These are phyloP conservation scores for Cladophialophora bantiana DNA, from an alignment of 2,329 filamentous ascomycete genomes.

Conservation along the genomic window DNA sequence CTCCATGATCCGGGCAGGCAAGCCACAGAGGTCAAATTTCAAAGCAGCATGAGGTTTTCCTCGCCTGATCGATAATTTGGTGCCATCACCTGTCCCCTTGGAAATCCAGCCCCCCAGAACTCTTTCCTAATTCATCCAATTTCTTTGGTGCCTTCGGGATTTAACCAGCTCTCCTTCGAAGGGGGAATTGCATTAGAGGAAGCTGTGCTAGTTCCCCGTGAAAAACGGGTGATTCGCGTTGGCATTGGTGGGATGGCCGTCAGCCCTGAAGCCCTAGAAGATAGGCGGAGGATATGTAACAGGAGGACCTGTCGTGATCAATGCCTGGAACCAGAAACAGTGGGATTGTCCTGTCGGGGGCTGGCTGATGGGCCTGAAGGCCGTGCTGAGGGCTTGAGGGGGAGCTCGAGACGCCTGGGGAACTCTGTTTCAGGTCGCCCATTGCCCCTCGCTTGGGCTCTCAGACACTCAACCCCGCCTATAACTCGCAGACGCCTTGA, in stretches of 20 bases:
- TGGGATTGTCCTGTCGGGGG: constrained; percentile 1
- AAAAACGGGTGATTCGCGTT: neutral
- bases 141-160: neutral
- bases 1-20: neutral
- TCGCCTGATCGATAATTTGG: neutral
- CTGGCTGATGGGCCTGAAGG: constrained; percentile 13
- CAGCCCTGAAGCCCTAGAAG: constrained; percentile 11
- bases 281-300: neutral
- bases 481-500: constrained; percentile 7
- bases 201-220: neutral
- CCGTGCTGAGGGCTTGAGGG: constrained; percentile 19
- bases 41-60: neutral
- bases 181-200: neutral
- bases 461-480: constrained; percentile 13
- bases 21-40: neutral
- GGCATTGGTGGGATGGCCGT: constrained; percentile 17
- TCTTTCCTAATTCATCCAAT: constrained; percentile 12
- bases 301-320: constrained; percentile 5
- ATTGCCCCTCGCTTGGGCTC: neutral
- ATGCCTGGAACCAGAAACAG: constrained; percentile 12
- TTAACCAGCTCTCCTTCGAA: neutral
- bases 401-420: constrained; percentile 13
- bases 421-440: constrained; percentile 15
- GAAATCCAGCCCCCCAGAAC: neutral
- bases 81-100: neutral